Conservation (phyloP, 176 grass and related monocot species). For the Eragrostis curvula region DNA sequence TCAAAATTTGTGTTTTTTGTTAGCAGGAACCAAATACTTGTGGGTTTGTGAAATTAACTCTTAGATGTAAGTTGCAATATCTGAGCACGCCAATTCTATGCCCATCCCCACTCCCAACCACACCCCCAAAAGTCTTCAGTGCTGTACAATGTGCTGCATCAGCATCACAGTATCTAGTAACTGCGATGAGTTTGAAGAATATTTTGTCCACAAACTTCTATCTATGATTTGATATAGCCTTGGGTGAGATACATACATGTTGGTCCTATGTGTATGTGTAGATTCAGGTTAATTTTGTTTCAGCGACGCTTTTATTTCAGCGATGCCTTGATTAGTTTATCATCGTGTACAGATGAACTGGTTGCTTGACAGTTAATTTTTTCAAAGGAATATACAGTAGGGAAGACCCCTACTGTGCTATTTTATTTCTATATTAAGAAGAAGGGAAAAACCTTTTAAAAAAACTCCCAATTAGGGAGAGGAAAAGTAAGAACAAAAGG, state of each 20-base stretch:
- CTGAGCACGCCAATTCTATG: background rate
- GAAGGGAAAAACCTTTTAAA: background rate
- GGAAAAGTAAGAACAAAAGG: background rate
- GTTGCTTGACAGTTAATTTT: background rate
- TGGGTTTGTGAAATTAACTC: constrained; percentile 4
- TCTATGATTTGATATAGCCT: background rate
- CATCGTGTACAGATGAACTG: background rate
- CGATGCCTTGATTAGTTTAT: background rate
- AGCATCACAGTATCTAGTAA: no score
- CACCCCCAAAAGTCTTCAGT: background rate
- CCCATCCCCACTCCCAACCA: background rate
- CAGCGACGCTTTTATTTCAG: background rate
- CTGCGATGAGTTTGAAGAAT: background rate
- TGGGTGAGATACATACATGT: background rate
- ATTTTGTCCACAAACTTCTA: constrained; percentile 18
- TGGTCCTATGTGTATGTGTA: background rate
- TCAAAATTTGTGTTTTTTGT: background rate
- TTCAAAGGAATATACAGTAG: background rate
- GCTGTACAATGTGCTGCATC: background rate
- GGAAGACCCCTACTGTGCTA: background rate
- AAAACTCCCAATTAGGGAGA: background rate
- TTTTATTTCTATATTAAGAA: background rate
- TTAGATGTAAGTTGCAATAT: background rate
- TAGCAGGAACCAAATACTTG: background rate
- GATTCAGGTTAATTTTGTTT: constrained; percentile 13